Evolutionary conservation across 345 rosid genomes (phyloP).

Genomic region (Nephelium lappaceum): DNA sequence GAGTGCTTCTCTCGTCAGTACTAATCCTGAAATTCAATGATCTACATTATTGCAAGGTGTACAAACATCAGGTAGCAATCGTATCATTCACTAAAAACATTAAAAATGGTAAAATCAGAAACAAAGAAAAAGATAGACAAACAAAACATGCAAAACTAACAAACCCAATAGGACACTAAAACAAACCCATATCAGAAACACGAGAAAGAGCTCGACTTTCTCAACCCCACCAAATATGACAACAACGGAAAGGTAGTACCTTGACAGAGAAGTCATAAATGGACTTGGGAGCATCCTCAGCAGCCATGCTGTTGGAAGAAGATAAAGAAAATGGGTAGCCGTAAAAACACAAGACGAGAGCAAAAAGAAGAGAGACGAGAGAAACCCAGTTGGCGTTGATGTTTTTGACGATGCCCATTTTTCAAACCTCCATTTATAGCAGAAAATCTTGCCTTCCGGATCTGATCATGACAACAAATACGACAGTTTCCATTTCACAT

Average conservation of each 20-base stretch:
- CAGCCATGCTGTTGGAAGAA: constrained; percentile 76
- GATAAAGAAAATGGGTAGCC: constrained; percentile 26
- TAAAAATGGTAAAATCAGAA: no score
- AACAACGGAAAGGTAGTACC: constrained; percentile 33
- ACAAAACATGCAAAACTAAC: not conserved
- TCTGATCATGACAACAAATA: not conserved
- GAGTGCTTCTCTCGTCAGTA: no score
- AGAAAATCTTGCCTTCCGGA: not conserved
- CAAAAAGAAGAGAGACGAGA: constrained; percentile 35
- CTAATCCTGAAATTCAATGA: no score
- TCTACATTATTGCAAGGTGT: not conserved
- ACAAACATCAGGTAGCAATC: not conserved
- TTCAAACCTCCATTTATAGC: not conserved
- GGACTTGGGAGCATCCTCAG: constrained; percentile 48
- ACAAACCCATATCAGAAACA: no score
- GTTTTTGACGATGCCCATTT: not conserved
- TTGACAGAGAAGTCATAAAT: constrained; percentile 83
- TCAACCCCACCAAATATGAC: not conserved
- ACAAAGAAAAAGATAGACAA: not conserved
- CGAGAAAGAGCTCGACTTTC: not conserved
- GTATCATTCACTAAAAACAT: not conserved
- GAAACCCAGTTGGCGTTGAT: constrained; percentile 33
- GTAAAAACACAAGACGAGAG: constrained; percentile 31
- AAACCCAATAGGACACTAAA: constrained; percentile 3
- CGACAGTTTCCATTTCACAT: not conserved